Conservation (phyloP, 2,329 filamentous ascomycete species). For the Pestalotiopsis sp. region DNA sequence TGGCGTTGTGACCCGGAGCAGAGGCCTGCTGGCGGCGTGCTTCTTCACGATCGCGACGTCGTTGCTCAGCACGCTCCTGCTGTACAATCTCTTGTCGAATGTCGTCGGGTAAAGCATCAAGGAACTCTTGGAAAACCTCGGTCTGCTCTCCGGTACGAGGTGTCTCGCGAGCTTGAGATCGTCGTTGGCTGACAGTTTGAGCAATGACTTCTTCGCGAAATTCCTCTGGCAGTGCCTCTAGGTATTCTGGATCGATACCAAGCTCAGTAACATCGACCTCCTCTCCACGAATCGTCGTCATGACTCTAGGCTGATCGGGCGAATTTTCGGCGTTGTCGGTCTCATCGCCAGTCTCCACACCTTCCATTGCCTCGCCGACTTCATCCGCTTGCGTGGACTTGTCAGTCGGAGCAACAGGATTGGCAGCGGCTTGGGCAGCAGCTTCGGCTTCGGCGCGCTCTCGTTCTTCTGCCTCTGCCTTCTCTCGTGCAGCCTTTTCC, state of each 20-base stretch:
- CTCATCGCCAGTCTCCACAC: constrained; percentile 35
- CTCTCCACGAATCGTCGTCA: constrained; percentile 82
- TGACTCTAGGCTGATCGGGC: constrained; percentile 65
- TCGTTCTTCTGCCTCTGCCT: constrained; percentile 71
- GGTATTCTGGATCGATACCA: constrained; percentile 91
- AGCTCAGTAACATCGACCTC: constrained; percentile 92
- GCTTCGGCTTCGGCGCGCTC: constrained; percentile 63
- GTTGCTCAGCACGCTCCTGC: constrained; percentile 86
- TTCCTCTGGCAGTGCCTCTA: constrained; percentile 96
- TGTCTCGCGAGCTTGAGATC: constrained; percentile 73
- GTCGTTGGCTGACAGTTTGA: constrained; percentile 80
- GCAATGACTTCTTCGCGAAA: constrained; percentile 95
- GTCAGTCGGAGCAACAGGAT: constrained; percentile 48
- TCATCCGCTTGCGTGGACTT: constrained; percentile 27
- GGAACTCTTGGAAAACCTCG: constrained; percentile 89
- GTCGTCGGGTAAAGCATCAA: constrained; percentile 88
- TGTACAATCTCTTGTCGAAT: constrained; percentile 89
- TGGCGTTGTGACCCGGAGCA: constrained; percentile 52
- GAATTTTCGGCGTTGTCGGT: constrained; percentile 39
- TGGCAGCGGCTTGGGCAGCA: constrained; percentile 45
- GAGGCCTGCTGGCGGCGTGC: constrained; percentile 66
- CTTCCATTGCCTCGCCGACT: constrained; percentile 34
- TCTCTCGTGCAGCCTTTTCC: constrained; percentile 66
- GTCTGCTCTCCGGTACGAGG: constrained; percentile 73
- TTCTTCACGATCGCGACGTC: constrained; percentile 84